These are phyloP conservation scores for Colletotrichum sp. DNA, from an alignment of 2,329 filamentous ascomycete species.

Conservation along the genomic window DNA sequence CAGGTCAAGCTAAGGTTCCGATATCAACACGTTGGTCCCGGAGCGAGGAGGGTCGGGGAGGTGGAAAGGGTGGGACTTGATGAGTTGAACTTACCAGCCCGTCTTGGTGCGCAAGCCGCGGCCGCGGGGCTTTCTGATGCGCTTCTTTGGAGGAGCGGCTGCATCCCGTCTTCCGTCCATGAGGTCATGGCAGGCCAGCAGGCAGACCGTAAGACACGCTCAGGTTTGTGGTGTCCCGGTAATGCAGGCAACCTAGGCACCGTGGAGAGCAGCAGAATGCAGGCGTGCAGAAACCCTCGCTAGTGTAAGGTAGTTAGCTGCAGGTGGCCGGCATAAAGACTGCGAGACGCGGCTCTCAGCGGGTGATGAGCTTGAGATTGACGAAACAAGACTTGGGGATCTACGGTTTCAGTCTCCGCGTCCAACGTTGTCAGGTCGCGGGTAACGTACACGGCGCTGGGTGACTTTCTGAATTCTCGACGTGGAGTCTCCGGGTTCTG, in stretches of 20 bases:
- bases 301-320: not conserved
- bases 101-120: conserved; percentile 48
- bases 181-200: conserved; percentile 11
- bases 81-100: conserved; percentile 35
- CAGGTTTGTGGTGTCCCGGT: not conserved
- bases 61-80: not conserved
- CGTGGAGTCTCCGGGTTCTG: not conserved
- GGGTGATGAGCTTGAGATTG: not conserved
- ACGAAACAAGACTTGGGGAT: not conserved
- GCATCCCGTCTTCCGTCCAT: conserved; percentile 9
- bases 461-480: not conserved
- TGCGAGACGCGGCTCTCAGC: conserved; percentile 11
- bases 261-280: not conserved
- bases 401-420: not conserved
- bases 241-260: not conserved
- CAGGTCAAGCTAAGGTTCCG: conserved; percentile 41
- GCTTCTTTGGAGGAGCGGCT: conserved; percentile 19
- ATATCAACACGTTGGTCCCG: not conserved
- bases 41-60: not conserved
- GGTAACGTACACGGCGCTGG: not conserved
- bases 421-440: not conserved
- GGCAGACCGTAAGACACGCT: not conserved
- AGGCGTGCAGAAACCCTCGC: not conserved
- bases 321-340: not conserved
- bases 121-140: conserved; percentile 41